Percentiles rank a stretch among this genome's conserved stretches.
Evolutionary conservation across 73 alveolate species (phyloP).

Genomic region (Vitrella brassicaformis): DNA sequence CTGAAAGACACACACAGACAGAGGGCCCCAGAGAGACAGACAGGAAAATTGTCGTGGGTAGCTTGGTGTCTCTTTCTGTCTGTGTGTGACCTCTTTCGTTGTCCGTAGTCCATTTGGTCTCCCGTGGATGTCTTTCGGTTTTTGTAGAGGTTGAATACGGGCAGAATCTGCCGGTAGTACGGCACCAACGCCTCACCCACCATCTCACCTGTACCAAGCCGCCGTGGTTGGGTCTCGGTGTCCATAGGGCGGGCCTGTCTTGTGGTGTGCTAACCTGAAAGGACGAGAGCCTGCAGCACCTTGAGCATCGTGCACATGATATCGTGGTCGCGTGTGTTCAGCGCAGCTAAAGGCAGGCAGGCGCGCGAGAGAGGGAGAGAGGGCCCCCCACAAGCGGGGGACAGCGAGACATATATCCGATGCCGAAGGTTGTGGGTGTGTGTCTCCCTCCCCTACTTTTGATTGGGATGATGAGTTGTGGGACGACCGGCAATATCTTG

Average conservation of each 20-base stretch:
- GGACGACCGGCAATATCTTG: slow-evolving; percentile 95
- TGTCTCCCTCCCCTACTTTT: slow-evolving; percentile 40
- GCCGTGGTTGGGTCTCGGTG: too few species aligned
- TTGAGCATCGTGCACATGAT: slow-evolving; percentile 87
- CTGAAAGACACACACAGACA: not conserved
- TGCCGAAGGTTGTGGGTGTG: too few species aligned
- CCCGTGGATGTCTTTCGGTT: slow-evolving; percentile 77
- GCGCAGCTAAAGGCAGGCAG: slow-evolving; percentile 55
- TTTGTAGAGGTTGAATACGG: slow-evolving; percentile 89
- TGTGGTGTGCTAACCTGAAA: slow-evolving; percentile 17
- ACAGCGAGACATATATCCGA: not conserved
- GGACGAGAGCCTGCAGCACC: slow-evolving; percentile 85
- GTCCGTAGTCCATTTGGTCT: slow-evolving; percentile 89
- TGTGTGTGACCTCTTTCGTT: slow-evolving; percentile 60
- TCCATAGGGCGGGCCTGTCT: too few species aligned
- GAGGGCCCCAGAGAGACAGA: not conserved
- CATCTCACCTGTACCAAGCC: slow-evolving; percentile 53
- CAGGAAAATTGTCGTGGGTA: not conserved
- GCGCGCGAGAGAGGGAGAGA: slow-evolving; percentile 1
- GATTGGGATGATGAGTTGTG: slow-evolving; percentile 86
- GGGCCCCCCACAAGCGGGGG: not conserved
- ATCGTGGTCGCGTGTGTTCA: slow-evolving; percentile 95
- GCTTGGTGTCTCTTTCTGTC: not conserved
- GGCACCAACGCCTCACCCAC: slow-evolving; percentile 99
- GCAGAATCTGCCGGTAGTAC: slow-evolving; percentile 95